Evolutionary conservation across 306 rosid species (phyloP).

Genomic region (Mimosa pudica): DNA sequence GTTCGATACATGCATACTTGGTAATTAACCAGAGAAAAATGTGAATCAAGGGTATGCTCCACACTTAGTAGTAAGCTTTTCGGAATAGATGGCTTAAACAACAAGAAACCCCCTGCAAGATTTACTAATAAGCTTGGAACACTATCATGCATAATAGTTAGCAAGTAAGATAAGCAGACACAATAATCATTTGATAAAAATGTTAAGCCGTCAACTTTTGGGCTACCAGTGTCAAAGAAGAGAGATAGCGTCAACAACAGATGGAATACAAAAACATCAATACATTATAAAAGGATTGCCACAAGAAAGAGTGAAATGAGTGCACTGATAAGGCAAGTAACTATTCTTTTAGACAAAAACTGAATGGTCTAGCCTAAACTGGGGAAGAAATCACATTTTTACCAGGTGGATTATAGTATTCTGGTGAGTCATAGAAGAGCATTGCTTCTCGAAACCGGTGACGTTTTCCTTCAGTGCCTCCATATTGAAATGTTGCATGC

Average conservation of each 20-base stretch:
- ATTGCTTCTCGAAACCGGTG: slow-evolving; percentile 91
- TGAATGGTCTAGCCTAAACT: slow-evolving; percentile 25
- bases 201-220: slow-evolving; percentile 15
- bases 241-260: slow-evolving; percentile 26
- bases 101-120: slow-evolving; percentile 86
- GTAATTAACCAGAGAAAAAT: slow-evolving; percentile 83
- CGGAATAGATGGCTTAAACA: slow-evolving; percentile 84
- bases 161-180: slow-evolving; percentile 26
- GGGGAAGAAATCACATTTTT: slow-evolving; percentile 27
- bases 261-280: slow-evolving; percentile 4
- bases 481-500: slow-evolving; percentile 93
- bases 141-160: slow-evolving; percentile 25
- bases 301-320: slow-evolving; percentile 24
- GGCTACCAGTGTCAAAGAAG: slow-evolving; percentile 14
- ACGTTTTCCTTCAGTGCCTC: slow-evolving; percentile 97
- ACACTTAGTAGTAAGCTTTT: slow-evolving; percentile 73
- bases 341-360: neutral
- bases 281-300: slow-evolving; percentile 17
- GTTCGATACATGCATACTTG: slow-evolving; percentile 71
- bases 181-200: slow-evolving; percentile 24
- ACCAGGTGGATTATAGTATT: slow-evolving; percentile 88
- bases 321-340: slow-evolving; percentile 21
- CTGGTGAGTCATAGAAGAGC: slow-evolving; percentile 88
- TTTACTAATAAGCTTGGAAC: slow-evolving; percentile 34
- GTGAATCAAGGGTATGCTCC: slow-evolving; percentile 71